Base-by-base conservation (phyloP, 2,329 filamentous ascomycete genomes). In the Neonectria magnoliae region DNA sequence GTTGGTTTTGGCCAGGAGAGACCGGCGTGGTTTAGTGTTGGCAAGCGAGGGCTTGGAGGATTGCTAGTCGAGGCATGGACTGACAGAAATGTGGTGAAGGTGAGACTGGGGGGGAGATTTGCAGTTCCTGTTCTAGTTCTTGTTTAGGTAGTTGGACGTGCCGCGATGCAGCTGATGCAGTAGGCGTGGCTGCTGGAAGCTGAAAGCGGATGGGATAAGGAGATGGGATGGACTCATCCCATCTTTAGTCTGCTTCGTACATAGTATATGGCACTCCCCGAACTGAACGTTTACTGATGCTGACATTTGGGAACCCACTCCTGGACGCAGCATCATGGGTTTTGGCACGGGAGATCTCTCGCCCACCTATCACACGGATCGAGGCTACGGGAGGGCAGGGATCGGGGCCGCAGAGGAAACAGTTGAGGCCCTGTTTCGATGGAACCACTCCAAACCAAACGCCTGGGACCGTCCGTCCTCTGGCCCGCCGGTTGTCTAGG, bases 401-500 rank as follows among this genome's bases (percentile, higher is more conserved):
- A 51, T 59, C 45, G 50, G 50, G 51, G 48, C 51, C 55, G 31
- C 31, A 56, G 53, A 53, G 51, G 60, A 57, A 60, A 48, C 51
- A 52, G 29, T 29, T 45, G 64, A 41, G 52, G 57, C 45, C 45
- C 60, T 63, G 74, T 76, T 77, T 77, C 71, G 70, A 76, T 67
- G 66, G 68, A 71, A 67, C 67, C 66, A 70, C 65, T 71, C 73
- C 72, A 75, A 77, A 77, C 71, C 64, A 76, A 77, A 76, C 69
- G 68, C 65, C 62, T 68, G 67, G 68, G 68, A 54, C 59, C 51
- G 41, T 50, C 44, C 50, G 45, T 41, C 29, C 56, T 47, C 20
- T 50, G 38, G 38, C n/a, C n/a, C 16, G 38, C 36, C 36, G 8
- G 8, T 5, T 51, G 51, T 31, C 36, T 51, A 55, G 45, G 42